phyloP scores from a whole-genome alignment of 2,329 filamentous ascomycete genomes.

The Rutstroemia sp. region DNA sequence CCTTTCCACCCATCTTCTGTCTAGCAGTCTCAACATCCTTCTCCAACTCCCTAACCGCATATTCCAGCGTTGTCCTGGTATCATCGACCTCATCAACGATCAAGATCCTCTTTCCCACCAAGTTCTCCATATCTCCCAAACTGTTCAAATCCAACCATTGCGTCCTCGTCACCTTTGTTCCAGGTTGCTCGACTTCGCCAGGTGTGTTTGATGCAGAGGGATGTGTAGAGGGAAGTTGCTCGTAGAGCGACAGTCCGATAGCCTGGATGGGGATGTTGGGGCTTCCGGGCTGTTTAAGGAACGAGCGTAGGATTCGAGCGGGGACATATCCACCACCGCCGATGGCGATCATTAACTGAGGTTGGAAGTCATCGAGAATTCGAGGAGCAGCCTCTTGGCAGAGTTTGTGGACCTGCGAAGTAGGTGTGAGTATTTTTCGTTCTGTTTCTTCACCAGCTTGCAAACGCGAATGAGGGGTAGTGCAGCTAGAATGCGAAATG shows the following conservation, averaged over 20 bases:
- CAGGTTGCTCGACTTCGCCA: slow-evolving; percentile 56
- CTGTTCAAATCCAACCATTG: slow-evolving; percentile 94
- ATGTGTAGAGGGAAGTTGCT: slow-evolving; percentile 58
- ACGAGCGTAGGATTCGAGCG: slow-evolving; percentile 92
- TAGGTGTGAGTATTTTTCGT: background rate
- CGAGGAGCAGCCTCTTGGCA: slow-evolving; percentile 77
- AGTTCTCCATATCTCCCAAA: slow-evolving; percentile 74
- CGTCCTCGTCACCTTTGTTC: slow-evolving; percentile 92
- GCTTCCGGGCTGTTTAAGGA: slow-evolving; percentile 79
- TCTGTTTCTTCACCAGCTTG: background rate
- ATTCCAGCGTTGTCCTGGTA: slow-evolving; percentile 88
- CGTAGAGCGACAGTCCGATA: slow-evolving; percentile 95
- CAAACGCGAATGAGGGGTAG: background rate
- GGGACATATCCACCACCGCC: slow-evolving; percentile 96
- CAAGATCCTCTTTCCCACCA: slow-evolving; percentile 84
- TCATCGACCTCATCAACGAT: slow-evolving; percentile 97
- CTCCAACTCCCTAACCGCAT: slow-evolving; percentile 84
- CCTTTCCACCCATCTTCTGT: slow-evolving; percentile 60
- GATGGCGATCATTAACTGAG: slow-evolving; percentile 97
- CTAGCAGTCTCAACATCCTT: slow-evolving; percentile 87
- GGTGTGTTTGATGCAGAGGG: slow-evolving; percentile 42
- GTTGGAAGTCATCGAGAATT: slow-evolving; percentile 80
- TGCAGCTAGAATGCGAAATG: background rate
- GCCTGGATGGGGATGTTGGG: slow-evolving; percentile 99
- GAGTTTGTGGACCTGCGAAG: slow-evolving; percentile 81